Conservation (phyloP, 257 asterid species). For the Capsicum chinense region DNA sequence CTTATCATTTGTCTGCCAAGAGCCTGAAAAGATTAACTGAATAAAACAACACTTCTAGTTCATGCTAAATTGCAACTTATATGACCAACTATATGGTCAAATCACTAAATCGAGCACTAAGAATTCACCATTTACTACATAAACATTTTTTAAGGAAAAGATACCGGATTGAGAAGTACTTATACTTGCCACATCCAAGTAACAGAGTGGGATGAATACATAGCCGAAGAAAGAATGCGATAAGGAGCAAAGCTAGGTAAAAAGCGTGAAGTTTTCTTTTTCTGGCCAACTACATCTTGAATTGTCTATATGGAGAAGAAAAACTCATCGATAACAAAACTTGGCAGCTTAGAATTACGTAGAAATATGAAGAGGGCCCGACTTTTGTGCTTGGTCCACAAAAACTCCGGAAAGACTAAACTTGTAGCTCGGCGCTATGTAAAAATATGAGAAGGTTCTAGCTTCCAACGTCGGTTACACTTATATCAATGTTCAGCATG, state of each 20-base stretch:
- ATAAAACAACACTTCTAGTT: too few relatives aligned
- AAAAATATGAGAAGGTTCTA: slow-evolving; percentile 22
- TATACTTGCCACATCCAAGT: neutral
- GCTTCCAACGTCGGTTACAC: neutral
- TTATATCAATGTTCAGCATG: slow-evolving; percentile 1
- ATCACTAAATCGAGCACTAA: neutral
- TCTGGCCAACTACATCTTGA: slow-evolving; percentile 4
- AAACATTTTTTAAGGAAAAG: neutral
- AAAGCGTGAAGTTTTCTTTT: slow-evolving; percentile 8
- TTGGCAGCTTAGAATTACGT: neutral
- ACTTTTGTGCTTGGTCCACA: neutral
- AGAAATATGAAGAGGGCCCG: neutral
- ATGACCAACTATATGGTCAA: neutral
- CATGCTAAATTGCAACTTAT: neutral
- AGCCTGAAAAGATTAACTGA: too few relatives aligned
- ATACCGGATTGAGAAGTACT: neutral
- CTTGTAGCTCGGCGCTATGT: neutral
- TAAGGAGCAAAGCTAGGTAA: slow-evolving; percentile 14
- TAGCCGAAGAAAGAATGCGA: neutral
- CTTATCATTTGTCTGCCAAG: too few relatives aligned
- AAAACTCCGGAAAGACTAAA: neutral
- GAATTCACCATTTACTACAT: neutral
- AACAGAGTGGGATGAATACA: neutral
- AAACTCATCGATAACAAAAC: slow-evolving; percentile 20
- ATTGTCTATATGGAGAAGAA: neutral